Evolutionary conservation across 176 grass and related monocot species (phyloP).

Genomic region (Bonia amplexicaulis): DNA sequence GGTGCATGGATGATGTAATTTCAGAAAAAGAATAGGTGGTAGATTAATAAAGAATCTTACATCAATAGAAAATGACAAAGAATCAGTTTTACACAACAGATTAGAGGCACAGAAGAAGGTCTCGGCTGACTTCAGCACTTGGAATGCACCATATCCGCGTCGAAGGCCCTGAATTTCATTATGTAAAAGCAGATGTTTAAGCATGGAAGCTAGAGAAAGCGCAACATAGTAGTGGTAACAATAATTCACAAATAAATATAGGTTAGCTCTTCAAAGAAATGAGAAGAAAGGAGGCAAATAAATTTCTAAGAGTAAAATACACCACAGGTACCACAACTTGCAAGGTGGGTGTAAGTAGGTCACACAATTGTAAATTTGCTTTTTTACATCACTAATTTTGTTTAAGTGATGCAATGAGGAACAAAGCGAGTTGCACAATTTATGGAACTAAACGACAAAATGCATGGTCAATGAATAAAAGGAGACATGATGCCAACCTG

Average conservation of each 20-base stretch:
- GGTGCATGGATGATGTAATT: neutral
- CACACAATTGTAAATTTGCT: too few relatives aligned
- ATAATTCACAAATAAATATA: conserved; percentile 5
- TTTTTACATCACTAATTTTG: too few relatives aligned
- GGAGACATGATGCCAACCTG: conserved; percentile 33
- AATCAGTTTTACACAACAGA: conserved; percentile 64
- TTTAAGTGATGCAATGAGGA: too few relatives aligned
- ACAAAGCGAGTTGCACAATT: neutral
- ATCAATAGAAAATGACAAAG: conserved; percentile 55
- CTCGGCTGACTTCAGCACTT: conserved; percentile 75
- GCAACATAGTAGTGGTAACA: neutral
- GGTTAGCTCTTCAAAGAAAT: neutral
- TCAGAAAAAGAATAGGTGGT: neutral
- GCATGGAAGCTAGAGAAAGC: neutral
- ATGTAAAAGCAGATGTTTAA: neutral
- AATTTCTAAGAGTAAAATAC: neutral
- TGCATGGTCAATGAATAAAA: conserved; percentile 15
- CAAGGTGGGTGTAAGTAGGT: too few relatives aligned
- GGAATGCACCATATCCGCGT: conserved; percentile 54
- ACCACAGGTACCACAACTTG: too few relatives aligned
- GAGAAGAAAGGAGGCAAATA: neutral
- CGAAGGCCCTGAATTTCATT: conserved; percentile 59
- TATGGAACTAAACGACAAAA: neutral
- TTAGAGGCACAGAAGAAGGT: conserved; percentile 60
- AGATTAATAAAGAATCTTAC: conserved; percentile 48